Conservation (phyloP, 2,329 filamentous ascomycete genomes). For the Colletotrichum aenigma region DNA sequence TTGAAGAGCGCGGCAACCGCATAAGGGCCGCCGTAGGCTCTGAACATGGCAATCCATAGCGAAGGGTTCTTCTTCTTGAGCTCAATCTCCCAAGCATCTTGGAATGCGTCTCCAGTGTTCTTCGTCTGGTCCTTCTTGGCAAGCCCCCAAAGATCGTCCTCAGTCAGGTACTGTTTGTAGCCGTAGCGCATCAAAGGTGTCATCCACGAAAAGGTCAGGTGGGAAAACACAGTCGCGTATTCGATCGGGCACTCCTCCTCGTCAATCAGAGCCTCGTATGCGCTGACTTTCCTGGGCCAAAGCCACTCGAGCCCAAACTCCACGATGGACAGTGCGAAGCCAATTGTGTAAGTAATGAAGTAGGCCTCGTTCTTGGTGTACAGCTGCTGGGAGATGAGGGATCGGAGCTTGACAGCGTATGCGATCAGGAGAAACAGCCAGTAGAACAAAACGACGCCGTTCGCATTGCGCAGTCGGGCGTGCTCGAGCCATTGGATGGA, state of each 20-base stretch:
- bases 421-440: constrained; percentile 87
- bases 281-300: constrained; percentile 76
- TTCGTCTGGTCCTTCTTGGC: constrained; percentile 80
- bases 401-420: constrained; percentile 83
- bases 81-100: constrained; percentile 78
- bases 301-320: constrained; percentile 87
- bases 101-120: constrained; percentile 72
- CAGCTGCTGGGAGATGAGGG: constrained; percentile 78
- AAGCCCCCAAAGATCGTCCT: constrained; percentile 95
- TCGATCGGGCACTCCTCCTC: constrained; percentile 76
- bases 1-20: constrained; percentile 85
- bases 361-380: constrained; percentile 72
- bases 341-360: constrained; percentile 77
- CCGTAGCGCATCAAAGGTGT: constrained; percentile 96
- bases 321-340: constrained; percentile 69
- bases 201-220: constrained; percentile 97
- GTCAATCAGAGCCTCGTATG: constrained; percentile 61
- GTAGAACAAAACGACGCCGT: constrained; percentile 88
- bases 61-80: constrained; percentile 75
- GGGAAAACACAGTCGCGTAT: constrained; percentile 92
- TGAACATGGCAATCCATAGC: constrained; percentile 85
- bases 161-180: constrained; percentile 88
- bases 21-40: constrained; percentile 86
- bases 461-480: constrained; percentile 80
- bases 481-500: constrained; percentile 87